A percentile compares a stretch with the other conserved stretches of the same genome.
Conservation (phyloP, 352 stramenopile species). For the Plasmopara muralis region DNA sequence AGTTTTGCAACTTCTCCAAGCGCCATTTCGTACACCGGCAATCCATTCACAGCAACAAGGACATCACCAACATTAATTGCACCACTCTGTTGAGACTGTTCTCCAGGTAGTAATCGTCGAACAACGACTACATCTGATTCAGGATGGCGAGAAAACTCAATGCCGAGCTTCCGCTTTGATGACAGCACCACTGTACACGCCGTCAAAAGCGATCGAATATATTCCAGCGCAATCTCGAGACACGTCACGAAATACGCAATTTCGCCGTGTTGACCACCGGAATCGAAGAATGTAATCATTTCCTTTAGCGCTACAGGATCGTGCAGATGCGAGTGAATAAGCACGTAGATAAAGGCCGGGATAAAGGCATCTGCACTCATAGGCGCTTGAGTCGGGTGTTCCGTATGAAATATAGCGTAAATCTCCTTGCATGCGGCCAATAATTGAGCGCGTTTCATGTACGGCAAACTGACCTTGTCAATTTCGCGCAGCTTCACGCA, state of each 20-base stretch:
- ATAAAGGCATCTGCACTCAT: slow-evolving; percentile 87
- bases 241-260: slow-evolving; percentile 85
- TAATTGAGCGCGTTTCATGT: slow-evolving; percentile 76
- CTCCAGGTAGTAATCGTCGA: slow-evolving; percentile 38
- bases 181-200: slow-evolving; percentile 78
- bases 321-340: slow-evolving; percentile 65
- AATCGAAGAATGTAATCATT: slow-evolving; percentile 74
- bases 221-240: slow-evolving; percentile 83
- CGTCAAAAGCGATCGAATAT: slow-evolving; percentile 77
- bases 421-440: slow-evolving; percentile 78
- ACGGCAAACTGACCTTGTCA: slow-evolving; percentile 70
- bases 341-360: slow-evolving; percentile 82
- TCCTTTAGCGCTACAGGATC: slow-evolving; percentile 73
- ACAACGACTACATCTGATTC: slow-evolving; percentile 54
- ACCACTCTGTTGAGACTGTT: slow-evolving; percentile 60
- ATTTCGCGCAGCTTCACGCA: slow-evolving; percentile 63
- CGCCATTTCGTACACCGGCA: slow-evolving; percentile 78
- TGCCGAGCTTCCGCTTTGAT: slow-evolving; percentile 55
- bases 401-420: slow-evolving; percentile 63
- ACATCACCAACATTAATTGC: slow-evolving; percentile 60
- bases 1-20: slow-evolving; percentile 70
- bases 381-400: slow-evolving; percentile 61
- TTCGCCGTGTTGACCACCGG: slow-evolving; percentile 58
- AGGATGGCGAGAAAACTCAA: slow-evolving; percentile 61
- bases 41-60: slow-evolving; percentile 71